Percentiles rank a stretch among this genome's conserved stretches.
Evolutionary conservation across 805 yeast genomes (phyloP).

Genomic region (Nakazawaea ambrosiae): DNA sequence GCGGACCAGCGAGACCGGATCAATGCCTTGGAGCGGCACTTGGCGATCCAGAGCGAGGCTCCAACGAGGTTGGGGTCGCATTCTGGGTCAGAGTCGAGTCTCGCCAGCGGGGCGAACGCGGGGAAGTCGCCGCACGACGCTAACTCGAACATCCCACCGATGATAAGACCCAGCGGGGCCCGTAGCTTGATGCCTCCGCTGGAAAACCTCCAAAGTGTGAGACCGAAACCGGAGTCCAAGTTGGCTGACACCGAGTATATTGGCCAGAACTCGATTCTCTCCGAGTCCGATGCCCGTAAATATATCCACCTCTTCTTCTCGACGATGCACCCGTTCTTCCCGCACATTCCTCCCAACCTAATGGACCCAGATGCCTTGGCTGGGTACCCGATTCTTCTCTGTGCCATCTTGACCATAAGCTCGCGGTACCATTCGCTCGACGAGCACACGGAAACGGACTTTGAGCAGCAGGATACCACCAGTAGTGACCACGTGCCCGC

Average conservation of each 20-base stretch:
- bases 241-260: slow-evolving; percentile 61
- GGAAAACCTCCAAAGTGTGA: slow-evolving; percentile 30
- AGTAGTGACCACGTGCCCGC: slow-evolving; percentile 24
- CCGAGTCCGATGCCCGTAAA: slow-evolving; percentile 54
- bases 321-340: slow-evolving; percentile 86
- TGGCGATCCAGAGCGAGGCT: slow-evolving; percentile 32
- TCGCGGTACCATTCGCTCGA: slow-evolving; percentile 63
- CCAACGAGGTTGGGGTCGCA: background rate
- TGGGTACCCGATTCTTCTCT: slow-evolving; percentile 72
- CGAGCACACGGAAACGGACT: slow-evolving; percentile 10
- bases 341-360: slow-evolving; percentile 71
- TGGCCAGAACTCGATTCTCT: slow-evolving; percentile 47
- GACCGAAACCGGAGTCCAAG: slow-evolving; percentile 40
- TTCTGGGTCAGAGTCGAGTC: background rate
- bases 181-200: slow-evolving; percentile 32
- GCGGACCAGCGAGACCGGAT: slow-evolving; percentile 61
- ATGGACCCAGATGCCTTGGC: slow-evolving; percentile 61
- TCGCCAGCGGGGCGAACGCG: background rate
- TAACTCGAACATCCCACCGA: background rate
- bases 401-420: slow-evolving; percentile 75
- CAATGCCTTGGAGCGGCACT: slow-evolving; percentile 43
- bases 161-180: background rate
- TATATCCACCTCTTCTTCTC: slow-evolving; percentile 58
- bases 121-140: background rate
- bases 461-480: slow-evolving; percentile 22